Base-by-base conservation (phyloP, 306 rosid species). In the Inga leiocalycina region DNA sequence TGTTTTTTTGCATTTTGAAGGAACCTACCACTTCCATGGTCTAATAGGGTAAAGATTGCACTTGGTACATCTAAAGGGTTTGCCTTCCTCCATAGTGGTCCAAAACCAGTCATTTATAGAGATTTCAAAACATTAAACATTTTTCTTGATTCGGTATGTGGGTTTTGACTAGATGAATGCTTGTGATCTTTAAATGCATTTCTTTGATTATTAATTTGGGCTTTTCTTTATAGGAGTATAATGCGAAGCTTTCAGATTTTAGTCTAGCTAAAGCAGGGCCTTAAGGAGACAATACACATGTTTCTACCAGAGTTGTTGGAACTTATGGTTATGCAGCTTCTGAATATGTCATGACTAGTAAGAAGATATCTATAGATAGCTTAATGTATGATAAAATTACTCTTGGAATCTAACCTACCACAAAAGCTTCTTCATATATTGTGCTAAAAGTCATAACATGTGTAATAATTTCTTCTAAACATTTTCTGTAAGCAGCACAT, bases 221-320 rank as follows among this genome's bases (percentile, higher is more conserved):
- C 68, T 80, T 34, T 81, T 84, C 73, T 81, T 76, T 80, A 34
- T 79, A 95, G 98, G 98, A 92, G 82, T 95, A 95, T 86, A 93
- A 89, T 87, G 94, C 99, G 22, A 93, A 95, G 96, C 98, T 95
- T 84, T 95, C 99, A 83, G 98, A 95, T 92, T 95, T 95, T 83
- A 98, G 99, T 82, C 92, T 95, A 79, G 99, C 99, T 16, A 95
- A 95, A 92, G 94, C 99, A 17, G 98, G 98, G 67, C 98, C 98
- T 77, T 96, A 92, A 85, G 99, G 99, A 80, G 99, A 95, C 89
- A 93, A 93, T 72, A 92, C 99, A 64, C 99, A 95, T 89, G 98
- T 95, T 81, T 95, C 99, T 37, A 95, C 98, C 78, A 87, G 99
- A 87, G 98, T 95, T 66, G 97, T 95, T 84, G 98, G 98, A 81